These are phyloP conservation scores for Sarocladiaceae sp. DNA, from an alignment of 2,329 filamentous ascomycete species.

Conservation along the genomic window DNA sequence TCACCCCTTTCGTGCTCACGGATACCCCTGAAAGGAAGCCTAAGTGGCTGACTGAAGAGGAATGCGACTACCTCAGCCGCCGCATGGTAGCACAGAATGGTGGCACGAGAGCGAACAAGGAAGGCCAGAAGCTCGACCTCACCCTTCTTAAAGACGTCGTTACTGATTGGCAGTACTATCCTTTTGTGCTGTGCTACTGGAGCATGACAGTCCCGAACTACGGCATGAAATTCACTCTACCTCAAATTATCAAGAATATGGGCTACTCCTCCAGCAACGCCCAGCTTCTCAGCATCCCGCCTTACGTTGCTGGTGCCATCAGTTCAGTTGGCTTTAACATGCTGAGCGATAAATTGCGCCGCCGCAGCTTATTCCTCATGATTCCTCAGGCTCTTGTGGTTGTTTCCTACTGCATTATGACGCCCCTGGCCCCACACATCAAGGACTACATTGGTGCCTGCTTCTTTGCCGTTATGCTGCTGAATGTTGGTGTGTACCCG, in stretches of 20 bases:
- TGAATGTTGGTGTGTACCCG: slow-evolving; percentile 15
- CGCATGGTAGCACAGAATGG: not conserved
- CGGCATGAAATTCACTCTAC: slow-evolving; percentile 26
- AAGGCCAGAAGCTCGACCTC: not conserved
- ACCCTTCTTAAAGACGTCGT: slow-evolving; percentile 20
- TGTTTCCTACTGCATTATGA: slow-evolving; percentile 13
- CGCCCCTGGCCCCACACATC: slow-evolving; percentile 9
- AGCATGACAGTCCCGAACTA: slow-evolving; percentile 29
- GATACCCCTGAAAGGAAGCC: not conserved
- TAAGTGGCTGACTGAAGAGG: not conserved
- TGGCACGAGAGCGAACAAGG: not conserved
- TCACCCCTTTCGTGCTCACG: not conserved
- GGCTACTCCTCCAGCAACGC: slow-evolving; percentile 28
- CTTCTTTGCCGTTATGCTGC: slow-evolving; percentile 13
- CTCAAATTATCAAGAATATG: slow-evolving; percentile 34
- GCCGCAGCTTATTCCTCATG: slow-evolving; percentile 11
- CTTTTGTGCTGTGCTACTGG: slow-evolving; percentile 31
- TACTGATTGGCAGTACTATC: slow-evolving; percentile 37
- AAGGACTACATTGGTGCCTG: not conserved
- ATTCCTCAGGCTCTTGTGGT: slow-evolving; percentile 12
- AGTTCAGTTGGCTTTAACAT: not conserved
- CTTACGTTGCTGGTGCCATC: slow-evolving; percentile 26
- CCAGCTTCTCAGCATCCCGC: slow-evolving; percentile 26
- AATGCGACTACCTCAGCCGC: not conserved
- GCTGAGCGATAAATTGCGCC: not conserved